Evolutionary conservation across 2,329 filamentous ascomycete species (phyloP), one percentile per base, ranked within the genome.

Genomic region (Scedosporium boydii): DNA sequence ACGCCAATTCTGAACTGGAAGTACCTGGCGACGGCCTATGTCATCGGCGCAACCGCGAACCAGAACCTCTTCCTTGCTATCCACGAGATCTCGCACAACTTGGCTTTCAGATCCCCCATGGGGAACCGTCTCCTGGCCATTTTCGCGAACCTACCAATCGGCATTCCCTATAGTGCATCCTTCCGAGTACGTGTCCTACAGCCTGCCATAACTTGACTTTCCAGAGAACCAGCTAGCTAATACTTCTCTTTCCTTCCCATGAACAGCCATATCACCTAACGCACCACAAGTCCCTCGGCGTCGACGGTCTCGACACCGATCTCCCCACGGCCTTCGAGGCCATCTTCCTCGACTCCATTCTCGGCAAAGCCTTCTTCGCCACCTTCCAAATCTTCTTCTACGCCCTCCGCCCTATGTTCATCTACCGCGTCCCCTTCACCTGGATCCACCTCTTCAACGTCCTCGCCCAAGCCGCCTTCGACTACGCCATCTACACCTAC

Each of bases 371-470:
- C 67, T 99, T 99, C 81, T 99, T 99, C 83, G 93, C 90, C 79
- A 99, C 95, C 68, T 99, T 97, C 79, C 95, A 99, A 77, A 97
- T 99, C 75, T 84, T 99, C 73, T 99, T 99, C 83, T 99, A 99
- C 79, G 95, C 95, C 70, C 77, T 99, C 59, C 90, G 95, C 16
- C 95, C 95, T 65, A 96, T 98, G 89, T 87, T 93, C 77, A 84
- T 99, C 69, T 96, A 96, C 82, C 85, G 86, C 69, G 83, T 98
- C 4, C 91, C 93, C 44, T 85, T 98, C 74, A 97, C 93, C 60
- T 83, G 82, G 71, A 86, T 97, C 63, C 93, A 97, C 76, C 81
- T 86, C 63, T 77, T 92, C 76, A 99, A 99, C 77, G 82, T 99
- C 60, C 73, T 79, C 64, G 83, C 85, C 3, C 93, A 99, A 76